These are phyloP conservation scores for Pyricularia grisea DNA, from an alignment of 2,329 filamentous ascomycete species.

Conservation along the genomic window DNA sequence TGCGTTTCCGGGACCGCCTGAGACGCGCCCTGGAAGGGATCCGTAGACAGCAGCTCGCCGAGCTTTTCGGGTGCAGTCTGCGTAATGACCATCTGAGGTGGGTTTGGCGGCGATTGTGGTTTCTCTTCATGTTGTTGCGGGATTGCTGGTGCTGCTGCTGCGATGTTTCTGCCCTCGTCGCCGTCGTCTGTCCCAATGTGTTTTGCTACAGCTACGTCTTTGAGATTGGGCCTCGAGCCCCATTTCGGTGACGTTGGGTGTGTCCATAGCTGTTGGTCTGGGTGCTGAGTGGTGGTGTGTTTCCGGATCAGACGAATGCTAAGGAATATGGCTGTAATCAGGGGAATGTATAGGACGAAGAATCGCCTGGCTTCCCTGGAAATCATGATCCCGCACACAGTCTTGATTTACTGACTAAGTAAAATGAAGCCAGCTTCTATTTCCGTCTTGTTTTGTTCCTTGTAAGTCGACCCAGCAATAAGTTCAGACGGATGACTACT, in stretches of 20 bases:
- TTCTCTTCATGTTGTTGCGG: neutral
- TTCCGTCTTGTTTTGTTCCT: neutral
- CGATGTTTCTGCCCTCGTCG: too few species aligned
- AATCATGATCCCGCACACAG: neutral
- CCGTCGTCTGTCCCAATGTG: neutral
- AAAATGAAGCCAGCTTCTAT: neutral
- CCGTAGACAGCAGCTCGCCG: neutral
- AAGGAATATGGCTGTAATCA: slow-evolving; percentile 5
- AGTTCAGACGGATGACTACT: neutral
- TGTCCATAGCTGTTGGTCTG: neutral
- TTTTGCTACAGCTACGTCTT: neutral
- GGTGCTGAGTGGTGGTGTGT: neutral
- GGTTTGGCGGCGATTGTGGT: neutral
- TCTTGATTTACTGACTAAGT: neutral
- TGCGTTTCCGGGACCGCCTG: slow-evolving; percentile 1
- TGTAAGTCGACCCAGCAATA: neutral
- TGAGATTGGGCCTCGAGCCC: too few species aligned
- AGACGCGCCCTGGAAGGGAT: slow-evolving; percentile 1
- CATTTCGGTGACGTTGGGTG: neutral
- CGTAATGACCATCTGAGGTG: neutral
- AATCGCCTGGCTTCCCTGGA: slow-evolving; percentile 1
- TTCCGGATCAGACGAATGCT: slow-evolving; percentile 3
- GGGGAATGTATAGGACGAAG: slow-evolving; percentile 2
- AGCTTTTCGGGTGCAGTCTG: neutral
- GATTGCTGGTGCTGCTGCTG: neutral